A percentile compares a stretch with the other conserved stretches of the same genome.
Conservation (phyloP, 2,329 filamentous ascomycete genomes). For the Pestalotiopsis sp. region DNA sequence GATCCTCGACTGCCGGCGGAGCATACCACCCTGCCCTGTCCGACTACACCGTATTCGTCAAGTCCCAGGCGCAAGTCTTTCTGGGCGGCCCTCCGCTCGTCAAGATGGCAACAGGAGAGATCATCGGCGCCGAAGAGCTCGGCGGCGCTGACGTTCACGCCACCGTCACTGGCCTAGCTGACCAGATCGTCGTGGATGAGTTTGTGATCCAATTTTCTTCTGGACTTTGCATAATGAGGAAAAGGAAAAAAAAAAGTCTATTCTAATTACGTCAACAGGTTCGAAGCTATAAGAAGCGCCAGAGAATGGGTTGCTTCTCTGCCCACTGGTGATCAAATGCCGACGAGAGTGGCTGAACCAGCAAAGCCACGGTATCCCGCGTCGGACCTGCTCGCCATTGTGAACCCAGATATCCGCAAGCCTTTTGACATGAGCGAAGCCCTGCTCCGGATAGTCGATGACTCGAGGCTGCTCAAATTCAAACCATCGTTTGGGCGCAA, state of each 20-base stretch:
- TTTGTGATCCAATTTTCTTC: constrained; percentile 10
- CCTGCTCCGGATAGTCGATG: constrained; percentile 42
- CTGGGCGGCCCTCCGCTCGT: constrained; percentile 46
- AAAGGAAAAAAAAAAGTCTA: neutral
- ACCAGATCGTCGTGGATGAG: constrained; percentile 45
- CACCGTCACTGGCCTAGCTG: constrained; percentile 41
- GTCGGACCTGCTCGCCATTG: constrained; percentile 38
- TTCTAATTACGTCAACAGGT: neutral
- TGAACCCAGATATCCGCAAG: constrained; percentile 38
- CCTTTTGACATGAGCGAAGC: constrained; percentile 36
- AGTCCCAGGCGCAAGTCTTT: constrained; percentile 46
- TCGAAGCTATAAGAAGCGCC: neutral
- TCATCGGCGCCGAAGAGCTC: constrained; percentile 41
- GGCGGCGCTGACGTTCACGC: constrained; percentile 45
- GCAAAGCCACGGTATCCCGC: constrained; percentile 30
- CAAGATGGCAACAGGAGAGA: constrained; percentile 48
- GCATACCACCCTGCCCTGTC: constrained; percentile 43
- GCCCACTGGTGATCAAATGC: neutral
- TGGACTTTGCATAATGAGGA: neutral
- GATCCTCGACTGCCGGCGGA: constrained; percentile 44
- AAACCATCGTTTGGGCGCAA: constrained; percentile 42
- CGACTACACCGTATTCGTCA: constrained; percentile 38
- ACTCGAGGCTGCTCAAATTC: constrained; percentile 38
- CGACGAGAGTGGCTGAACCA: neutral
- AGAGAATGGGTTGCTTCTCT: neutral